These are phyloP conservation scores for Inonotus hispidus DNA, from an alignment of 1,284 basidiomycete species.

Conservation along the genomic window DNA sequence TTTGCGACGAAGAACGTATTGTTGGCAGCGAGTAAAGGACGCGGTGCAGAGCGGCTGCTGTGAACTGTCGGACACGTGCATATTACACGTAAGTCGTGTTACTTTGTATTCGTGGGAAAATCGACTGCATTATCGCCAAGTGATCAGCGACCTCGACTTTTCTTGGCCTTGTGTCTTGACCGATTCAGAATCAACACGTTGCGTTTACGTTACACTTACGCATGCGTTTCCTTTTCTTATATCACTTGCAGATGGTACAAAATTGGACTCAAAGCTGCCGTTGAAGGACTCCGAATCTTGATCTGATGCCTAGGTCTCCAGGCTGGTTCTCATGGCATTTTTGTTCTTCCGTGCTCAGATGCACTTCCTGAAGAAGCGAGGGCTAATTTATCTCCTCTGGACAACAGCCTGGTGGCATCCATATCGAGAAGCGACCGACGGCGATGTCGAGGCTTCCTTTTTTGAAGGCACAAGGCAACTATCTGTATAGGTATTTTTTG, in stretches of 20 bases:
- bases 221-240: neutral
- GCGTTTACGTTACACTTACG: neutral
- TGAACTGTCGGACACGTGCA: neutral
- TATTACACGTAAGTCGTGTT: too few relatives aligned
- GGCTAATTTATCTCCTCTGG: too few relatives aligned
- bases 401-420: too few relatives aligned
- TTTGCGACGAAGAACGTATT: neutral
- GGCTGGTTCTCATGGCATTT: too few relatives aligned
- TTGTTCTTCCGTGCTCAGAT: too few relatives aligned
- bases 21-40: neutral
- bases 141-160: neutral
- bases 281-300: neutral
- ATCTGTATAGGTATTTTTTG: too few relatives aligned
- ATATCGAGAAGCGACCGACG: too few relatives aligned
- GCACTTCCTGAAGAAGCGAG: too few relatives aligned
- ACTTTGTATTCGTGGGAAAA: neutral
- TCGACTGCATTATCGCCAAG: neutral
- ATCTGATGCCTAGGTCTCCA: too few relatives aligned
- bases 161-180: neutral
- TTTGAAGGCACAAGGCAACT: too few relatives aligned
- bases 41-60: neutral
- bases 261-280: neutral
- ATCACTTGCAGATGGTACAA: neutral
- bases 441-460: too few relatives aligned
- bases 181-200: neutral